Conservation (phyloP, 2,329 filamentous ascomycete species). For the Trichophyton verrucosum region DNA sequence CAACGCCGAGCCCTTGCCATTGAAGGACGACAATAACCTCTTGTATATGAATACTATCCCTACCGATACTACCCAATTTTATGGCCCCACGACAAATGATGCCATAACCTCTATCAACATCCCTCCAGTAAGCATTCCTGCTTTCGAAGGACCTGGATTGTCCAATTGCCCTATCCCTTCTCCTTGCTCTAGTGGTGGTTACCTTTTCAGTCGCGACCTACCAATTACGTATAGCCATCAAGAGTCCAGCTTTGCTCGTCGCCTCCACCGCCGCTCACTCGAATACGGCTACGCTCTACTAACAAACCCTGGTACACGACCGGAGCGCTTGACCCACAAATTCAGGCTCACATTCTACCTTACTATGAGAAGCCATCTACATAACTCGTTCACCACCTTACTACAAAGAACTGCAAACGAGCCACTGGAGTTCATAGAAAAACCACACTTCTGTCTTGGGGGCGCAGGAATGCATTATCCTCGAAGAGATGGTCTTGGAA, state of each 20-base stretch:
- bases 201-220: not conserved
- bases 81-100: not conserved
- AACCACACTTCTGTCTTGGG: slow-evolving; percentile 37
- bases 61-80: not conserved
- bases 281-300: slow-evolving; percentile 54
- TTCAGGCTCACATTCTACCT: slow-evolving; percentile 21
- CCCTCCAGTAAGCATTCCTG: not conserved
- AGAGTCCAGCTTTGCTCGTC: slow-evolving; percentile 58
- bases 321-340: slow-evolving; percentile 13
- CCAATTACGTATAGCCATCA: slow-evolving; percentile 46
- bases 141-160: not conserved
- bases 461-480: slow-evolving; percentile 57
- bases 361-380: slow-evolving; percentile 11
- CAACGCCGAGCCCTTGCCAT: not conserved
- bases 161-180: not conserved
- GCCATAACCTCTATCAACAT: not conserved
- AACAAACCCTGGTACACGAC: slow-evolving; percentile 18
- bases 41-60: not conserved
- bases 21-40: not conserved
- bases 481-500: slow-evolving; percentile 26
- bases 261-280: slow-evolving; percentile 53
- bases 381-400: slow-evolving; percentile 1
- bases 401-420: slow-evolving; percentile 8
- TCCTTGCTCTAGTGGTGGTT: not conserved
- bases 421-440: slow-evolving; percentile 15